These are phyloP conservation scores for Picochlorum sp. DNA, from an alignment of 139 green algal genomes.

Conservation along the genomic window DNA sequence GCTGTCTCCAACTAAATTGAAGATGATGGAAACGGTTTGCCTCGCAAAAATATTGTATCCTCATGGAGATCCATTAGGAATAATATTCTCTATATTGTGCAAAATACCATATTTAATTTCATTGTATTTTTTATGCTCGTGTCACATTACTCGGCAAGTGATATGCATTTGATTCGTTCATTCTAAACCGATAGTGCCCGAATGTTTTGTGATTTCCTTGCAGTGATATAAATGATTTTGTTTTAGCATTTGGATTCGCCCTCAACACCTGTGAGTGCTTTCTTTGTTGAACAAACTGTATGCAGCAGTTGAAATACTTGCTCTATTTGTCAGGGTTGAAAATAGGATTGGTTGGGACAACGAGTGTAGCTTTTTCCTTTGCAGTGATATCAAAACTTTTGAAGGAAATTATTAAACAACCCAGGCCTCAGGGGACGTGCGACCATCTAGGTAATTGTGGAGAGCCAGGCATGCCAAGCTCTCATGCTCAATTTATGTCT, in stretches of 20 bases:
- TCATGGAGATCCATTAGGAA: background rate
- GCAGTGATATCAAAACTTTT: slow-evolving; percentile 5
- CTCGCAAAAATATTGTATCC: background rate
- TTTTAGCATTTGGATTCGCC: background rate
- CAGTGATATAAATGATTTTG: slow-evolving; percentile 1
- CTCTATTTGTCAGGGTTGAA: too few relatives aligned
- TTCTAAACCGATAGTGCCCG: too few relatives aligned
- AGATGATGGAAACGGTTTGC: background rate
- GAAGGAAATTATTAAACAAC: slow-evolving; percentile 13
- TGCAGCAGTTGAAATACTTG: too few relatives aligned
- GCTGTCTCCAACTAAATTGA: too few relatives aligned
- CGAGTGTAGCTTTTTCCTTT: too few relatives aligned
- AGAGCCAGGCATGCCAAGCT: slow-evolving; percentile 17
- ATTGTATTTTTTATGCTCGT: background rate
- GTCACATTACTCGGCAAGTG: background rate
- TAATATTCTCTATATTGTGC: slow-evolving; percentile 2
- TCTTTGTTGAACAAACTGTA: too few relatives aligned
- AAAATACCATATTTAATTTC: slow-evolving; percentile 5
- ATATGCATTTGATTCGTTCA: too few relatives aligned
- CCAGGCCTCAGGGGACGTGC: slow-evolving; percentile 5
- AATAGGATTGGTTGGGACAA: too few relatives aligned
- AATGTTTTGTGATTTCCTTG: background rate
- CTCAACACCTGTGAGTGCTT: slow-evolving; percentile 6
- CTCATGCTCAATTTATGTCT: slow-evolving; percentile 11
- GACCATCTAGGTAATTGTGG: slow-evolving; percentile 9